A percentile compares a stretch with the other conserved stretches of the same genome.
phyloP scores from a whole-genome alignment of 1,284 basidiomycete species.

The Wolfiporia cocos region DNA sequence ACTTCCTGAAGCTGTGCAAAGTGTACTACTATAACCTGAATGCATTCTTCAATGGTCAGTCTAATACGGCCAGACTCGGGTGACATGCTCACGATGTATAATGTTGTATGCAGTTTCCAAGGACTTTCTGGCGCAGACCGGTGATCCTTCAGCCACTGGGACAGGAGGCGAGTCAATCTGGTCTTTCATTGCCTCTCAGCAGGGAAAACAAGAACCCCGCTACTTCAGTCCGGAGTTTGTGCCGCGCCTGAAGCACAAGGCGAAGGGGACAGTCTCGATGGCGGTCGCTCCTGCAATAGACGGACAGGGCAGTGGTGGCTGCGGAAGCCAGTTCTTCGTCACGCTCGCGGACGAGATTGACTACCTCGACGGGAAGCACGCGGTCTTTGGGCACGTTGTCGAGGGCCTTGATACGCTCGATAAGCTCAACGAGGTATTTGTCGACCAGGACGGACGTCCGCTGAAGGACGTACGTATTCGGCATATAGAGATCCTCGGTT shows the following conservation, averaged over 20 bases:
- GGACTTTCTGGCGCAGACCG: constrained; percentile 93
- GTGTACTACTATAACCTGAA: constrained; percentile 95
- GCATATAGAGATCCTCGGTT: constrained; percentile 89
- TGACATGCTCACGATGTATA: constrained; percentile 6
- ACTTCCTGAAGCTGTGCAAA: constrained; percentile 97
- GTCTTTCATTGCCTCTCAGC: constrained; percentile 61
- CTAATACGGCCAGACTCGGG: constrained; percentile 3
- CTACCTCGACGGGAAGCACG: constrained; percentile 94
- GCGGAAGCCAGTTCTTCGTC: constrained; percentile 95
- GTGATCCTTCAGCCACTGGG: constrained; percentile 93
- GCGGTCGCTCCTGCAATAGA: constrained; percentile 77
- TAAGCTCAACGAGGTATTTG: constrained; percentile 88
- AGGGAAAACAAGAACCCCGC: constrained; percentile 41
- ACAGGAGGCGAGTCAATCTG: constrained; percentile 86
- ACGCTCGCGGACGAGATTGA: constrained; percentile 89
- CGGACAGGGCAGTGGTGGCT: constrained; percentile 66
- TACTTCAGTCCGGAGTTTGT: constrained; percentile 85
- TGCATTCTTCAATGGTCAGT: constrained; percentile 93
- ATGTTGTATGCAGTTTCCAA: constrained; percentile 67
- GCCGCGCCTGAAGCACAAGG: constrained; percentile 77
- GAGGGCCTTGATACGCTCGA: constrained; percentile 92
- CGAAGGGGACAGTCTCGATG: constrained; percentile 94
- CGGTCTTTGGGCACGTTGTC: constrained; percentile 92
- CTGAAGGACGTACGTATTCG: constrained; percentile 92
- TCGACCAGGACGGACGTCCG: constrained; percentile 85